These are phyloP conservation scores for Saxophila tyrrhenica DNA, from an alignment of 495 filamentous ascomycete genomes.

Conservation along the genomic window DNA sequence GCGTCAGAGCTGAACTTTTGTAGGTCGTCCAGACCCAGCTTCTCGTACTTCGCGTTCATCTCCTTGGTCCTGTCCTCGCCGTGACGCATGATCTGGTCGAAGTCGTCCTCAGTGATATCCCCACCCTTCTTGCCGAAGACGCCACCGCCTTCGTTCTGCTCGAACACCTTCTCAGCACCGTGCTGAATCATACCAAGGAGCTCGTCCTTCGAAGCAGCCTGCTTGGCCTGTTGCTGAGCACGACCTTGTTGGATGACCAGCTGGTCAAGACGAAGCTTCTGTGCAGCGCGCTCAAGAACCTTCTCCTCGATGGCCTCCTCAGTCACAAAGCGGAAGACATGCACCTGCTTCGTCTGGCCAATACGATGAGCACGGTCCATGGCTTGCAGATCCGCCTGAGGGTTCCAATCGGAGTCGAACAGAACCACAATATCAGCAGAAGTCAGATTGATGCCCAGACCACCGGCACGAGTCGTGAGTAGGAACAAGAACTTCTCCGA, in stretches of 20 bases:
- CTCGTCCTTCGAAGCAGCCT: slow-evolving; percentile 86
- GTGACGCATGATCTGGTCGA: slow-evolving; percentile 73
- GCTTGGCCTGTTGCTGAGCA: slow-evolving; percentile 80
- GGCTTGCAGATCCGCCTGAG: slow-evolving; percentile 93
- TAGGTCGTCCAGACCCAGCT: slow-evolving; percentile 94
- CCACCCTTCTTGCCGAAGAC: slow-evolving; percentile 44
- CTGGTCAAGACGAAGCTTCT: slow-evolving; percentile 94
- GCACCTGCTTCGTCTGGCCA: slow-evolving; percentile 95
- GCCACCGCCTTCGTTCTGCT: slow-evolving; percentile 50
- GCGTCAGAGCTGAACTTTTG: slow-evolving; percentile 97
- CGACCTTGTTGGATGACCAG: slow-evolving; percentile 99
- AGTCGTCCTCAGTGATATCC: slow-evolving; percentile 64
- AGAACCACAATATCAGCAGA: slow-evolving; percentile 92
- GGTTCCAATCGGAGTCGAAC: slow-evolving; percentile 99
- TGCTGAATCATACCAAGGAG: slow-evolving; percentile 97
- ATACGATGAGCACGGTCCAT: slow-evolving; percentile 99
- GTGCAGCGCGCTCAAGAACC: slow-evolving; percentile 90
- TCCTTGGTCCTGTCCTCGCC: slow-evolving; percentile 83
- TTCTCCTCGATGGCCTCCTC: slow-evolving; percentile 99
- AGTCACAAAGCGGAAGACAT: slow-evolving; percentile 92
- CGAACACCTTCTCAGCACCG: slow-evolving; percentile 88
- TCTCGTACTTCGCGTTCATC: slow-evolving; percentile 87
- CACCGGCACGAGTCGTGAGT: slow-evolving; percentile 92
- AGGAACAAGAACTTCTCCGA: slow-evolving; percentile 98
- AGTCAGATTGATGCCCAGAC: slow-evolving; percentile 96